Base-by-base conservation (phyloP, 2,329 filamentous ascomycete species). In the Pseudonectria foliicola region DNA sequence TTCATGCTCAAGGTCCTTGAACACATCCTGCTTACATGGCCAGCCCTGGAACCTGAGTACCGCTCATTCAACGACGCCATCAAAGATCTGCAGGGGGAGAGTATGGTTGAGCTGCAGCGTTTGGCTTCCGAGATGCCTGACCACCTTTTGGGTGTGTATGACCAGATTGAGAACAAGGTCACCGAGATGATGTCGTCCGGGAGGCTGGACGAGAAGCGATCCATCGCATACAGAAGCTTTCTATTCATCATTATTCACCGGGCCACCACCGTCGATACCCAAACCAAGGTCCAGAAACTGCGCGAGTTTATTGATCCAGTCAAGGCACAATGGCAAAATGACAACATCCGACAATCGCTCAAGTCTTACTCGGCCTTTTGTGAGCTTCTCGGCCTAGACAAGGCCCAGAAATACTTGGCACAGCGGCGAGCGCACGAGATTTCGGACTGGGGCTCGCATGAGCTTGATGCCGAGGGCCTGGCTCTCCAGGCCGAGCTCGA, bases 241-340 rank as follows among this genome's bases (percentile, higher is more conserved):
- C 70, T 96, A 1, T 93, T 98, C 57, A 92, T 94, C 39, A 92
- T 98, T 43, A 82, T 92, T 76, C 90, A 96, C 60, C 86, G 92
- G 40, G 80, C 87, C 25, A 80, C 73, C 14, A 80, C 78, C 28
- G 71, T 96, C 24, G 82, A 93, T 45, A 71, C 74, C 13, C 68
- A 70, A n/a, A 63, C 77, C 25, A 84, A 89, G 39, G 70, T 89
- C 34, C 68, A 77, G 37, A 82, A 86, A 39, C 67, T 98, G 21
- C 67, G 77, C 36, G 72, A 75, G 11, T 95, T 96, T 57, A 71
- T 96, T 32, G 73, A 82, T n/a, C 87, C 89, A 2, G 79, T 96
- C 15, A 82, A 82, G 46, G 68, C 77, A 21, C 75, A 85, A 35
- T 98, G 92, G 92, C 79, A 81, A 45, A 76, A 82, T 35, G 71